Evolutionary conservation across 495 filamentous ascomycete genomes (phyloP), one percentile per base, ranked within the genome.

Genomic region (Penicillium robsamsonii): DNA sequence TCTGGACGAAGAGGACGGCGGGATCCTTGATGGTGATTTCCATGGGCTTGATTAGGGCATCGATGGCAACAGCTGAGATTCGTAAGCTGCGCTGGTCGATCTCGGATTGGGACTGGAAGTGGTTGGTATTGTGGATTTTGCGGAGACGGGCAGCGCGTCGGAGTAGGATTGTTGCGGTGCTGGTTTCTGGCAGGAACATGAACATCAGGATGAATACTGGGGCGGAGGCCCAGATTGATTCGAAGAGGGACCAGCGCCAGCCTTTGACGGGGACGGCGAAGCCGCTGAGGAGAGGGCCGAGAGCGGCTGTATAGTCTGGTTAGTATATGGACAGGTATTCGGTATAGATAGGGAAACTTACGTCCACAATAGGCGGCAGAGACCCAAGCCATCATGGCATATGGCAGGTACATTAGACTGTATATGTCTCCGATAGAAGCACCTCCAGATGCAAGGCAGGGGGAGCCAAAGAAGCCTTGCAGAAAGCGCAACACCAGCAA

Each of bases 1-100:
- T 50, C 58, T 84, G 79, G 0, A 82, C 77, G 74, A 87, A 88
- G 8, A 80, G 71, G 17, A 89, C 79, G 46, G 81, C 78, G 0
- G 84, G 82, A 55, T 89, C 84, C 55, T 81, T 79, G 63, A 87
- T 59, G 17, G 81, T 82, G 58, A 88, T 84, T 69, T 87, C 78
- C 27, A 84, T 59, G 3, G 84, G 86, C 47, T 82, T 82, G 67
- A 85, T 78, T 5, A 89, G 71, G 12, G 84, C 82, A 55, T 86
- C 80, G 48, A 82, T 53, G 53, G 79, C 56, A n/a, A 87, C 60
- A 20, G 70, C 73, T 1, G 61, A 58, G 42, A 79, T 43, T 6
- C 67, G 78, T 57, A 85, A 60, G 60, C 80, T 62, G 7, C 58
- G 68, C 65, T 83, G 76, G 61, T 80, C 72, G 58, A 83, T 79